Evolutionary conservation across 2,329 filamentous ascomycete species (phyloP).

Genomic region (Paracoccidioides lutzii): DNA sequence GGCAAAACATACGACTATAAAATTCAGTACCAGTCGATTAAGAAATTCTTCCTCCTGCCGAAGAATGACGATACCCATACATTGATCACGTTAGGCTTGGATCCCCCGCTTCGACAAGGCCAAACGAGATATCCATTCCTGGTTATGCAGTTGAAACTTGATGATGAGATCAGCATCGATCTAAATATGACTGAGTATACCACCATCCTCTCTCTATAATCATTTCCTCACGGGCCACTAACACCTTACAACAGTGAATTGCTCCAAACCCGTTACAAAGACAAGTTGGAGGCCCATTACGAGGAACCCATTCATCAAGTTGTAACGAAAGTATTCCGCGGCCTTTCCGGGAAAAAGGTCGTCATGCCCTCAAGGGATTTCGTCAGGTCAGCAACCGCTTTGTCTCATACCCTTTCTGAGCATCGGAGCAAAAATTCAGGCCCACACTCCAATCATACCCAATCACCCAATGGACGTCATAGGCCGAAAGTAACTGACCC

Average conservation of each 20-base stretch:
- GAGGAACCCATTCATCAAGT: constrained; percentile 89
- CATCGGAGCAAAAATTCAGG: neutral
- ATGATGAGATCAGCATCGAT: constrained; percentile 93
- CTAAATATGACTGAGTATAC: constrained; percentile 74
- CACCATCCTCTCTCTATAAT: constrained; percentile 3
- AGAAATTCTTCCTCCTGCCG: constrained; percentile 96
- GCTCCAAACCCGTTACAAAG: constrained; percentile 74
- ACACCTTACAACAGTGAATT: constrained; percentile 41
- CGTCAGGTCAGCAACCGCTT: constrained; percentile 43
- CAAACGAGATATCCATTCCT: constrained; percentile 97
- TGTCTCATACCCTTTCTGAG: constrained; percentile 3
- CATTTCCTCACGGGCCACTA: neutral
- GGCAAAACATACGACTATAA: constrained; percentile 99
- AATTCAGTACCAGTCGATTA: constrained; percentile 94
- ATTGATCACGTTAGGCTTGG: constrained; percentile 85
- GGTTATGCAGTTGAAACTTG: constrained; percentile 97
- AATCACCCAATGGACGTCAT: constrained; percentile 3
- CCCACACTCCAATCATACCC: neutral
- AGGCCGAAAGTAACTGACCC: constrained; percentile 7
- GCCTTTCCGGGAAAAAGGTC: constrained; percentile 87
- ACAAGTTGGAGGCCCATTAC: constrained; percentile 77
- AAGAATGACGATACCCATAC: constrained; percentile 98
- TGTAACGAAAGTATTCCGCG: constrained; percentile 88
- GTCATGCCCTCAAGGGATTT: constrained; percentile 92
- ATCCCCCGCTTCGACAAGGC: constrained; percentile 88